Percentiles rank a stretch among this genome's conserved stretches.
These are phyloP conservation scores for Talaromyces rugulosus DNA, from an alignment of 2,329 filamentous ascomycete species.

Conservation along the genomic window DNA sequence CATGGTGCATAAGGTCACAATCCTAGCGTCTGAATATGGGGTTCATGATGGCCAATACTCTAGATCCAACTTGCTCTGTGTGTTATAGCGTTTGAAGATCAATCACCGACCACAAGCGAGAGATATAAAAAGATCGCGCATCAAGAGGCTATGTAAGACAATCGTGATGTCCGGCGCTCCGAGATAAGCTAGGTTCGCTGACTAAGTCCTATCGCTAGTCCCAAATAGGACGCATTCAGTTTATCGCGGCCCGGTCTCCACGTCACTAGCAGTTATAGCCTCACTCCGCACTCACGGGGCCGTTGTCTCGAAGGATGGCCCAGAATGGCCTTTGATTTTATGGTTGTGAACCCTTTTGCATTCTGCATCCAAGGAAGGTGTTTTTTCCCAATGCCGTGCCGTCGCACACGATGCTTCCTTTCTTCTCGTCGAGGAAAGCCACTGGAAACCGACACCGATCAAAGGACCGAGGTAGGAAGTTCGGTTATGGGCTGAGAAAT, in stretches of 20 bases:
- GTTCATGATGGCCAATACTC: background rate
- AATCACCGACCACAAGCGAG: background rate
- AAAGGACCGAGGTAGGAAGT: slow-evolving; percentile 26
- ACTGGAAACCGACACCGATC: slow-evolving; percentile 31
- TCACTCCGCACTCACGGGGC: background rate
- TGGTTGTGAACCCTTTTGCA: background rate
- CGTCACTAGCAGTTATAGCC: background rate
- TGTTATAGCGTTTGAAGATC: background rate
- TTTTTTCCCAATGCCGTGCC: slow-evolving; percentile 13
- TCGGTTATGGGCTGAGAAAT: slow-evolving; percentile 22
- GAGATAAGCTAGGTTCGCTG: background rate
- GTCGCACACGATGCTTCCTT: slow-evolving; percentile 30
- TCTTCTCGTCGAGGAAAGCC: slow-evolving; percentile 26
- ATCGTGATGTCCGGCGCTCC: background rate
- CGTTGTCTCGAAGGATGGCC: background rate
- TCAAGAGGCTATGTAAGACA: background rate
- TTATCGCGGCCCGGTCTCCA: background rate
- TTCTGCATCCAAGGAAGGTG: background rate
- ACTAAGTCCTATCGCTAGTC: background rate
- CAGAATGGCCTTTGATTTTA: background rate
- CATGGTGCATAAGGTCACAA: slow-evolving; percentile 1
- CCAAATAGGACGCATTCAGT: background rate
- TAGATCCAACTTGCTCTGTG: background rate
- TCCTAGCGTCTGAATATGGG: background rate
- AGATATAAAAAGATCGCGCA: background rate